phyloP scores from a whole-genome alignment of 306 rosid genomes.

The Prunus padus region DNA sequence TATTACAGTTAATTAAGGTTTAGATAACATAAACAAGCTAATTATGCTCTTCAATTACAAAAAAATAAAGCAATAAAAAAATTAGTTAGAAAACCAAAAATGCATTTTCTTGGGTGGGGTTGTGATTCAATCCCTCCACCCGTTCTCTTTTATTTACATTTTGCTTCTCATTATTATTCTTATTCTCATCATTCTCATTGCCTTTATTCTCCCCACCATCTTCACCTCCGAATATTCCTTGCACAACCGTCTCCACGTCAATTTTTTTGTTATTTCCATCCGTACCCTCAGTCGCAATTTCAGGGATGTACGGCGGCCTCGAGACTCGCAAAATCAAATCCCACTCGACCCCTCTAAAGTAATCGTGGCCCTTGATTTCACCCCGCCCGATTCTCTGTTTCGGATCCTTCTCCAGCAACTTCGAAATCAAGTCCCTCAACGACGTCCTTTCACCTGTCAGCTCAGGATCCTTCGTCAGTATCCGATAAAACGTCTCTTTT shows the following conservation, averaged over 20 bases:
- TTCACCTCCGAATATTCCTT: conserved; percentile 39
- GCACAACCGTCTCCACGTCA: conserved; percentile 63
- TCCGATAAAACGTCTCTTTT: conserved; percentile 70
- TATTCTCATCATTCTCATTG: background rate
- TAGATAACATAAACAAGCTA: background rate
- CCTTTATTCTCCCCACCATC: background rate
- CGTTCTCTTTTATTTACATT: conserved; percentile 25
- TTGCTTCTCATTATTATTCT: background rate
- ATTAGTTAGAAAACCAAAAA: conserved; percentile 47
- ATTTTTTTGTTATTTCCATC: conserved; percentile 25
- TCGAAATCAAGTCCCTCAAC: conserved; percentile 56
- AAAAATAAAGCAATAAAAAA: background rate
- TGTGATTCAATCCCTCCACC: conserved; percentile 30
- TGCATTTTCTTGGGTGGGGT: conserved; percentile 17
- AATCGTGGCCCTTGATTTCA: conserved; percentile 66
- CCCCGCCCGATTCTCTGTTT: conserved; percentile 50
- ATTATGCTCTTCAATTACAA: background rate
- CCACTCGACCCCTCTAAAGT: conserved; percentile 59
- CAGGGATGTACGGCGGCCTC: conserved; percentile 78
- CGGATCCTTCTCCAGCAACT: conserved; percentile 64
- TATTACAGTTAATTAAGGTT: background rate
- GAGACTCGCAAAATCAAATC: conserved; percentile 44
- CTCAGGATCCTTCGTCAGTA: conserved; percentile 43
- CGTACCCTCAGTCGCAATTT: conserved; percentile 29
- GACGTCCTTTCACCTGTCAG: conserved; percentile 51